Percentiles rank a stretch among this genome's conserved stretches.
Evolutionary conservation across 768 basidiomycete species (phyloP).

Genomic region (Russula lepida): DNA sequence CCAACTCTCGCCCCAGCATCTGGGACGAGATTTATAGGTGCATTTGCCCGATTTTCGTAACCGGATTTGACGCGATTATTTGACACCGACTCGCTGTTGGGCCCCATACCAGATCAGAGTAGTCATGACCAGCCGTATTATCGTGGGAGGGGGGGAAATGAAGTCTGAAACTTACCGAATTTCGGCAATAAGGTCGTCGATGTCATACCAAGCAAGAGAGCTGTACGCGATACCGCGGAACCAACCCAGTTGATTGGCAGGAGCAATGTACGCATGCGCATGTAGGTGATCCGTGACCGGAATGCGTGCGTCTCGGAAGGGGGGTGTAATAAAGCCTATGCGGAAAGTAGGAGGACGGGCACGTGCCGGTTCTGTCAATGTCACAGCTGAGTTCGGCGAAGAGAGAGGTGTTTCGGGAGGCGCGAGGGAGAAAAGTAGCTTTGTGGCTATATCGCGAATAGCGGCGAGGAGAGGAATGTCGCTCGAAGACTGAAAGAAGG

Average conservation of each 20-base stretch:
- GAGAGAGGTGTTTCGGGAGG: constrained; percentile 22
- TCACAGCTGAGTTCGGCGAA: constrained; percentile 8
- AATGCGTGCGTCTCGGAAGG: constrained; percentile 69
- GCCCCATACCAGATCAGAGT: background rate
- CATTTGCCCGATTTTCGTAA: constrained; percentile 42
- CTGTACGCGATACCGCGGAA: constrained; percentile 61
- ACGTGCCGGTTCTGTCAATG: constrained; percentile 21
- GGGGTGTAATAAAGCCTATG: constrained; percentile 73
- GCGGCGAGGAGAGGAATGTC: constrained; percentile 66
- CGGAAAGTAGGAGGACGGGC: constrained; percentile 35
- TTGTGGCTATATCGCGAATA: constrained; percentile 48
- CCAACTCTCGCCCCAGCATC: constrained; percentile 60
- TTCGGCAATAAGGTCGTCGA: constrained; percentile 75
- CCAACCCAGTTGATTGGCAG: constrained; percentile 63
- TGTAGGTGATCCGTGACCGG: constrained; percentile 76
- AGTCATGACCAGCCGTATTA: background rate
- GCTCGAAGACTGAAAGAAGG: constrained; percentile 48
- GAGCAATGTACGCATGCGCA: constrained; percentile 61
- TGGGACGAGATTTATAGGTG: constrained; percentile 70
- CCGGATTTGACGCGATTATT: constrained; percentile 84
- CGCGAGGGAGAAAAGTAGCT: constrained; percentile 44
- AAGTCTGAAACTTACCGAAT: constrained; percentile 47
- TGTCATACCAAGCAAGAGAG: constrained; percentile 62
- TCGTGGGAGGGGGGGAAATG: background rate
- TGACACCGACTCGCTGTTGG: constrained; percentile 58